A percentile compares a stretch with the other conserved stretches of the same genome.
Evolutionary conservation across 805 yeast genomes (phyloP).

Genomic region (Monosporozyma servazzii): DNA sequence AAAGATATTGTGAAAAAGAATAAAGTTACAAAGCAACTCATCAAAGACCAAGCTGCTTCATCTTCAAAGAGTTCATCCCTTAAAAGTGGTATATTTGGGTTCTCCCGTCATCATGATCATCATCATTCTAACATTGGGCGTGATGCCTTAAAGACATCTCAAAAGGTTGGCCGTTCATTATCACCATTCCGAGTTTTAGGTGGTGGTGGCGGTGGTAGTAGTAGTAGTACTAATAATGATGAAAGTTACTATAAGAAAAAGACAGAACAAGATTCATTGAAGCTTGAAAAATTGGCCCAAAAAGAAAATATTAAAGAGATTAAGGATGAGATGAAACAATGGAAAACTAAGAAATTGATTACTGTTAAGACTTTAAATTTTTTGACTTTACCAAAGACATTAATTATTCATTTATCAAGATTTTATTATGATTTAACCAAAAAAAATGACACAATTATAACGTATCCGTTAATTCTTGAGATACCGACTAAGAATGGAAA

Average conservation of each 20-base stretch:
- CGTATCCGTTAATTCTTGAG: constrained; percentile 46
- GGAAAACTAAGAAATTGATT: constrained; percentile 17
- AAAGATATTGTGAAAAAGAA: constrained; percentile 1
- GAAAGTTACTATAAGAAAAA: constrained; percentile 4
- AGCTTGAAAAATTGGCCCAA: not conserved
- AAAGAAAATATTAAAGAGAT: constrained; percentile 3
- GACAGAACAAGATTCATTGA: constrained; percentile 2
- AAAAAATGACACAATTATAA: constrained; percentile 41
- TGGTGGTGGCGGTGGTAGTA: not conserved
- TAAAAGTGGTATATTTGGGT: constrained; percentile 3
- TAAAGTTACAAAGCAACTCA: not conserved
- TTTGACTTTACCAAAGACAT: constrained; percentile 67
- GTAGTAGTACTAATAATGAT: not conserved
- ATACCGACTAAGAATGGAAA: constrained; percentile 35
- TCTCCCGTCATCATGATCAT: not conserved
- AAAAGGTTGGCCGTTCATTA: constrained; percentile 20
- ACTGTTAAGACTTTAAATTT: constrained; percentile 67
- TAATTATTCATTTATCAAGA: constrained; percentile 79
- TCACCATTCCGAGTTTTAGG: constrained; percentile 23
- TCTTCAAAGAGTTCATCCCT: constrained; percentile 5
- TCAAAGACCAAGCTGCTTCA: constrained; percentile 1
- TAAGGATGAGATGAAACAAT: constrained; percentile 7
- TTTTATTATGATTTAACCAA: constrained; percentile 51
- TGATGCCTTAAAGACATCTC: not conserved
- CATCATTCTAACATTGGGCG: not conserved